Base-by-base conservation (phyloP, 495 filamentous ascomycete genomes). In the Trichoderma reesei region DNA sequence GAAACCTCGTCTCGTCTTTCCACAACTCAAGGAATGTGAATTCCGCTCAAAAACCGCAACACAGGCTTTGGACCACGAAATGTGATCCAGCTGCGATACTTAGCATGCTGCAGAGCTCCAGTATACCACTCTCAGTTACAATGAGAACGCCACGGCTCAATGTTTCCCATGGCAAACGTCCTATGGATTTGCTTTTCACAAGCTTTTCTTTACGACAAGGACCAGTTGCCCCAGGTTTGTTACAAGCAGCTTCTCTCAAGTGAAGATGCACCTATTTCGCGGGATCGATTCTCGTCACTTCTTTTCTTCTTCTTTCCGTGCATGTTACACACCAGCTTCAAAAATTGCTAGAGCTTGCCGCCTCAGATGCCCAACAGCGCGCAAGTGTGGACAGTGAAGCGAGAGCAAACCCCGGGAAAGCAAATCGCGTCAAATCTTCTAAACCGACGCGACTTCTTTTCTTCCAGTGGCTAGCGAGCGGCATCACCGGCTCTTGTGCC, bases 351-450 rank as follows among this genome's bases (percentile, higher is more conserved):
- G 79, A 81, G 76, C 79, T 78, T 80, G 77, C 69, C 79, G 76
- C 67, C 72, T 66, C 70, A 72, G 68, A 66, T 64, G 67, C 67
- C 66, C 70, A 66, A 80, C 74, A 74, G 73, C 77, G 78, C 42
- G 71, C 73, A 75, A 75, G 79, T 81, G 79, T 81, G 79, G 79
- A 81, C 79, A 76, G 68, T 80, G 79, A 80, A 80, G 79, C 79
- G 72, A 81, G 65, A 81, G 68, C 56, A 62, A 75, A 68, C 56
- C 13, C 61, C n/a, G 39, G 16, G n/a, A n/a, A n/a, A n/a, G n/a
- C n/a, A n/a, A 44, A 41, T 46, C 61, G 13, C 26, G 34, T 41
- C 36, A 41, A 11, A 16, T 18, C 59, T 41, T 61, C 34, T 61
- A 41, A 44, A n/a, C 41, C 36, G 59, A 41, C 59, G 39, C 34